phyloP scores from a whole-genome alignment of 768 basidiomycete genomes.

The Lactarius deliciosus region DNA sequence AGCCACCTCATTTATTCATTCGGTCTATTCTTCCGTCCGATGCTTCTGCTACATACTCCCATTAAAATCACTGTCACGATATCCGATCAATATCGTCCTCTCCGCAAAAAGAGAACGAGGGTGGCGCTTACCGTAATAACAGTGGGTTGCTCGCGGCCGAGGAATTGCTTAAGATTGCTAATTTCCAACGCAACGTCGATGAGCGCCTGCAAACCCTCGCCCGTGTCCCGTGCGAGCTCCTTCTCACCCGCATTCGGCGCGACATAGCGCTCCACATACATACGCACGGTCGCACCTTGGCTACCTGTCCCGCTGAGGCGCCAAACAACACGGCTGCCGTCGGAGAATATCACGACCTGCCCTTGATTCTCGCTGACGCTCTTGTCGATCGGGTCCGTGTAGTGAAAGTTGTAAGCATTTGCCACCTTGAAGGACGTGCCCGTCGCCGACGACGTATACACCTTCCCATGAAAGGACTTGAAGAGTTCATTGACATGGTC shows the following conservation, averaged over 20 bases:
- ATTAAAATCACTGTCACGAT: constrained; percentile 4
- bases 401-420: constrained; percentile 83
- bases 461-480: constrained; percentile 63
- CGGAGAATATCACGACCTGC: constrained; percentile 86
- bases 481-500: constrained; percentile 71
- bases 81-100: not conserved
- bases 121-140: constrained; percentile 68
- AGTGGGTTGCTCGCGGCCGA: constrained; percentile 87
- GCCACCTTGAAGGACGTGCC: constrained; percentile 73
- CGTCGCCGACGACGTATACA: constrained; percentile 65
- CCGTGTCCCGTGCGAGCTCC: constrained; percentile 72
- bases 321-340: constrained; percentile 94
- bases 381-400: constrained; percentile 97
- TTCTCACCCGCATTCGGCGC: constrained; percentile 63
- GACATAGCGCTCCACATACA: constrained; percentile 95
- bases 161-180: constrained; percentile 80
- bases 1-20: not conserved
- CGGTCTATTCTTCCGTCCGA: not conserved
- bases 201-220: constrained; percentile 88
- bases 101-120: not conserved
- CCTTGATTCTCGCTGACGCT: constrained; percentile 95
- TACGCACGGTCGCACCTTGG: constrained; percentile 91
- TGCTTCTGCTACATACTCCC: not conserved
- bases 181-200: constrained; percentile 93
- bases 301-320: constrained; percentile 95